Base-by-base conservation (phyloP, 225 moss, liverwort and hornwort species). In the Takakia lepidozioides region DNA sequence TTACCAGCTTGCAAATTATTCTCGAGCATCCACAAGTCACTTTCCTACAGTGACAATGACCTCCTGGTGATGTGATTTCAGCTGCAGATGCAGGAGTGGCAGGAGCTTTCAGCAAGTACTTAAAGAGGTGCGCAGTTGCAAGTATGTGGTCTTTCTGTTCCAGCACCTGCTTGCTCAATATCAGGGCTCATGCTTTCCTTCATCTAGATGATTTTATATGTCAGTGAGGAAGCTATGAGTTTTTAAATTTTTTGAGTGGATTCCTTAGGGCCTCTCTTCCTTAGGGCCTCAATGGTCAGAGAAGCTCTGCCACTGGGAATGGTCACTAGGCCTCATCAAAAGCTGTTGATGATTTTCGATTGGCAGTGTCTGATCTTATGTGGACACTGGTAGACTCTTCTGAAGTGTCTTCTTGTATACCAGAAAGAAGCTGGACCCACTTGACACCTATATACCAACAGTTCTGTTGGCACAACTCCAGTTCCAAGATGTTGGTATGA, bases 401-500 rank as follows among this genome's bases (percentile, higher is more conserved):
- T 29, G 7, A 38, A 37, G 25, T 32, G 57, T 40, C 19, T 18
- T 3, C 49, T 20, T 59, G 27, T 53, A 62, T 15, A 55, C 55
- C 87, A 92, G 81, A 73, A 91, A 91, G 76, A 98, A 87, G 66
- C 81, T 98, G 39, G 87, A 98, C 55, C 98, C 98, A 19, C 70
- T 98, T 39, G 91, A 98, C 57, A 98, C 87, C 19, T 91, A 98
- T 14, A 71, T 98, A 19, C 98, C 91, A 5, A 81, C 83, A 8
- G 85, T 98, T 38, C 75, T 91, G 32, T 68, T 98, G 32, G 90
- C 91, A 29, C 91, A 85, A 54, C 85, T 82, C 25, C 91, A 98
- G 50, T 73, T 98, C 61, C 82, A 87, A 46, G 87, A 98, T 76
- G 85, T 91, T 19, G 91, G 87, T 92, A 71, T 59, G 60, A 23